Evolutionary conservation across 495 filamentous ascomycete species (phyloP).

Genomic region (Xanthoparmelia taractica): DNA sequence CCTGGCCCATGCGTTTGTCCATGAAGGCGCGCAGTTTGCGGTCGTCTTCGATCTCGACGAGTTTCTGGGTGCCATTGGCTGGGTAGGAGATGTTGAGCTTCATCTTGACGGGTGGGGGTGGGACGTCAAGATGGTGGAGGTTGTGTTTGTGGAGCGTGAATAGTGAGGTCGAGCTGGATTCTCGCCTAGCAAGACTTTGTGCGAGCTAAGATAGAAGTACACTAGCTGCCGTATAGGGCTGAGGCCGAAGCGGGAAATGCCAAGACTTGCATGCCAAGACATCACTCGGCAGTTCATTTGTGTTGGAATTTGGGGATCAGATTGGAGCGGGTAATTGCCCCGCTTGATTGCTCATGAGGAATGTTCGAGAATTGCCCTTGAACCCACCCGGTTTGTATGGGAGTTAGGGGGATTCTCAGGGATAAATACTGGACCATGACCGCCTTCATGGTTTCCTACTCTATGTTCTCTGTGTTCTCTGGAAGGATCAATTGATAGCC

Average conservation of each 20-base stretch:
- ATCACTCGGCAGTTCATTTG: not conserved
- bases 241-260: not conserved
- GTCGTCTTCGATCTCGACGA: conserved; percentile 98
- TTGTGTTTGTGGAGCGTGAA: not conserved
- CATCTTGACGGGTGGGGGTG: conserved; percentile 48
- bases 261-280: not conserved
- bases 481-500: too few species aligned
- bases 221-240: conserved; percentile 13
- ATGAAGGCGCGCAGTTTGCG: conserved; percentile 81
- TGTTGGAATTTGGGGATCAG: too few species aligned
- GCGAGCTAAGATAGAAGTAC: conserved; percentile 19
- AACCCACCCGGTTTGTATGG: too few species aligned
- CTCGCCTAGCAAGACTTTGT: conserved; percentile 14
- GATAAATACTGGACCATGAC: too few species aligned
- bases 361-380: too few species aligned
- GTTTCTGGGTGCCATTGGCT: conserved; percentile 97
- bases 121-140: conserved; percentile 30
- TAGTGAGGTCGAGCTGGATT: conserved; percentile 9
- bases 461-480: too few species aligned
- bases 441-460: too few species aligned
- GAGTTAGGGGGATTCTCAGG: too few species aligned
- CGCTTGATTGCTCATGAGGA: too few species aligned
- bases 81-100: conserved; percentile 98
- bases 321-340: too few species aligned
- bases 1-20: conserved; percentile 93